These are phyloP conservation scores for Strigomonas culicis DNA, from an alignment of 208 protist species.

Conservation along the genomic window DNA sequence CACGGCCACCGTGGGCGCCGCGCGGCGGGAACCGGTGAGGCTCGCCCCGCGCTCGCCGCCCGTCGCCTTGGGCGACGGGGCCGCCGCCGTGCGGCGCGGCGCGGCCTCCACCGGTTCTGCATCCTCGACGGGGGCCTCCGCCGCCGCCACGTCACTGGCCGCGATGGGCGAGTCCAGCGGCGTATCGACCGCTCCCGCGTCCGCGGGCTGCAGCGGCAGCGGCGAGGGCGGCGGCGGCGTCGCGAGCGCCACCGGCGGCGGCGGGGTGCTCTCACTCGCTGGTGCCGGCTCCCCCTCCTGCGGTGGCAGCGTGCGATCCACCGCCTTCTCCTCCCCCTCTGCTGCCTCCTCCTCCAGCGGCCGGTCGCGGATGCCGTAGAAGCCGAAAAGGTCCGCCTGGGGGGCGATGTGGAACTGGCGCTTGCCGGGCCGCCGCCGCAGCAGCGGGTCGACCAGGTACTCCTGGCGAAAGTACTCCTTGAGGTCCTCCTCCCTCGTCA, in stretches of 20 bases:
- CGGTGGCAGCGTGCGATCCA: background rate
- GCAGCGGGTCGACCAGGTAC: conserved; percentile 50
- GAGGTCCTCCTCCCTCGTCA: conserved; percentile 47
- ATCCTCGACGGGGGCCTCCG: too few species aligned
- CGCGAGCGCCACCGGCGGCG: background rate
- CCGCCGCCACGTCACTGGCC: too few species aligned
- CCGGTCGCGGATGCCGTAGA: conserved; percentile 26
- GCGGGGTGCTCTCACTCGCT: too few species aligned
- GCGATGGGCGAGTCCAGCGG: too few species aligned
- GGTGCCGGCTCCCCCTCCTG: background rate
- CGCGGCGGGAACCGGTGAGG: background rate
- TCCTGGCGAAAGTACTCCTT: conserved; percentile 58
- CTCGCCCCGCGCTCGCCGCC: too few species aligned
- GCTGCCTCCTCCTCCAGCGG: conserved; percentile 23
- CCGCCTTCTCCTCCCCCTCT: conserved; percentile 11
- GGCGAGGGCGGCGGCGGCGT: background rate
- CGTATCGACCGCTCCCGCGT: too few species aligned
- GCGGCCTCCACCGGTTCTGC: too few species aligned
- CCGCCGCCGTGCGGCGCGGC: too few species aligned
- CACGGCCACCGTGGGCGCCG: background rate
- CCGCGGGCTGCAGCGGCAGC: background rate
- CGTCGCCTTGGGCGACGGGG: too few species aligned
- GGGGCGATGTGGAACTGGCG: conserved; percentile 39
- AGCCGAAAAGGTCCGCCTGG: conserved; percentile 46
- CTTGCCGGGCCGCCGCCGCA: conserved; percentile 26